Conservation (phyloP, 73 alveolate genomes). For the Tetrahymena elliotti region DNA sequence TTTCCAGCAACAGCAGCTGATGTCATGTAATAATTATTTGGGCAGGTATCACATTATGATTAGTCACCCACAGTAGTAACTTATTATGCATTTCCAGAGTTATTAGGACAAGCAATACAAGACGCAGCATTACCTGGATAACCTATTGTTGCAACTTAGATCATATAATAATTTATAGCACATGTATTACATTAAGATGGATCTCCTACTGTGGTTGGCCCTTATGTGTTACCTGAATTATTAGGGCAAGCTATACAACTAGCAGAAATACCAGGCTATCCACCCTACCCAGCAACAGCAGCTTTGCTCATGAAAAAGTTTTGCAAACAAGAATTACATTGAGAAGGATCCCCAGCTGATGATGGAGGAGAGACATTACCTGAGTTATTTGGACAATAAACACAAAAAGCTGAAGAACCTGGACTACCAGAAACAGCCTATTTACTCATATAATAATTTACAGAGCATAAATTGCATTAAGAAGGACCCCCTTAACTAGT, state of each 20-base stretch:
- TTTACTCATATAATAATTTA: background rate
- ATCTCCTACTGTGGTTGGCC: background rate
- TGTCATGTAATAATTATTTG: background rate
- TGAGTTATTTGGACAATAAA: background rate
- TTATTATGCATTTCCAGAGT: background rate
- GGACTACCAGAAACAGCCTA: background rate
- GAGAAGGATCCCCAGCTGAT: background rate
- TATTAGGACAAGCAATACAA: background rate
- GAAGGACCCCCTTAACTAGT: background rate
- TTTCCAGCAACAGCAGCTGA: background rate
- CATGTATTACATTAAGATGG: background rate
- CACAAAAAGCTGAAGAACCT: background rate
- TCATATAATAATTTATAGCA: background rate
- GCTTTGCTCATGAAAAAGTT: background rate
- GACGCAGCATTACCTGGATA: background rate
- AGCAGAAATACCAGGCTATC: background rate
- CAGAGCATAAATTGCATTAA: background rate
- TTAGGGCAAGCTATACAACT: background rate
- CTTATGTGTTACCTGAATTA: background rate
- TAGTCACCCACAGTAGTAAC: background rate
- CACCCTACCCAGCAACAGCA: background rate
- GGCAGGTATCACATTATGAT: background rate
- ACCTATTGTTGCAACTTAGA: background rate
- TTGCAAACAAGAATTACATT: background rate
- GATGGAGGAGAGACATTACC: background rate